Evolutionary conservation across 139 green algal species (phyloP).

Genomic region (Volvox africanus): DNA sequence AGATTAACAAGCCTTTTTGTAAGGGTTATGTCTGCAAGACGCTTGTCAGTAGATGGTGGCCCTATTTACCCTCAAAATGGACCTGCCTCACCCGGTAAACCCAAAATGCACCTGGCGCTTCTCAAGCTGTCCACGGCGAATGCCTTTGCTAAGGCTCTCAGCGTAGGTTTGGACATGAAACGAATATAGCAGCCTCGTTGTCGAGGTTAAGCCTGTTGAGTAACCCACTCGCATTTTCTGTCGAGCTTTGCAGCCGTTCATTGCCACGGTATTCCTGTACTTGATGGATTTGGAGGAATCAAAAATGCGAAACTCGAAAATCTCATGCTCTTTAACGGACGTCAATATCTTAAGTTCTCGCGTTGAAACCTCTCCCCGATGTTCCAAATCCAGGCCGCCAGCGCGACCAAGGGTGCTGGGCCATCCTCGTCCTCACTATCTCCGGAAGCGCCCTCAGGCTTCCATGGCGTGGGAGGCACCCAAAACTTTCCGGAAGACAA

Average conservation of each 20-base stretch:
- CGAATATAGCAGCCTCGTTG: no score
- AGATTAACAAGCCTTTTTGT: not conserved
- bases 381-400: not conserved
- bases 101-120: not conserved
- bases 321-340: not conserved
- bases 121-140: conserved; percentile 10
- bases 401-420: not conserved
- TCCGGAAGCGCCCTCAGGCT: not conserved
- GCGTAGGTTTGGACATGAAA: not conserved
- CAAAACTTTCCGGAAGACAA: no score
- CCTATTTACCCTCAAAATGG: not conserved
- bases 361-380: no score
- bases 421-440: not conserved
- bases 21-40: not conserved
- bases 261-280: no score
- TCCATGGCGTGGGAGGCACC: no score
- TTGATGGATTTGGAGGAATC: no score
- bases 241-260: no score
- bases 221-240: no score
- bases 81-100: not conserved
- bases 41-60: not conserved
- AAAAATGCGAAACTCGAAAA: not conserved
- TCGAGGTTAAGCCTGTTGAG: no score
- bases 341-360: no score
- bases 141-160: conserved; percentile 1